A percentile compares a stretch with the other conserved stretches of the same genome.
Conservation (phyloP, 257 asterid species). For the Echites panduratus region DNA sequence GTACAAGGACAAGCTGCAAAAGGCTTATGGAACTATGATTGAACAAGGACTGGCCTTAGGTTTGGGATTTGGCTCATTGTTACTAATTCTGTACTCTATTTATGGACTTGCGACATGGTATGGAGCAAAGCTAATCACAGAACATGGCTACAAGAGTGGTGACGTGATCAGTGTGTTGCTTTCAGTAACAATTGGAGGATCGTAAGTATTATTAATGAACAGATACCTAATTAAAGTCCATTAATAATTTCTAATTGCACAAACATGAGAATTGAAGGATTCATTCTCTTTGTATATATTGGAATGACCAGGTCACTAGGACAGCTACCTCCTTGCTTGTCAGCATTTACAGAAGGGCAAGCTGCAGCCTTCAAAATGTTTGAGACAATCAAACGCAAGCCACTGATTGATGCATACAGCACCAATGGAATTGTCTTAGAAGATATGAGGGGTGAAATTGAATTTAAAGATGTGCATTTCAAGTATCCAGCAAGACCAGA, state of each 20-base stretch:
- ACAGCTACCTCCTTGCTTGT: constrained; percentile 47
- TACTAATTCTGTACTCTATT: constrained; percentile 29
- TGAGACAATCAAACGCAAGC: constrained; percentile 44
- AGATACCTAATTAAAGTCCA: no score
- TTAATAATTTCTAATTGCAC: neutral
- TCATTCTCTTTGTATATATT: neutral
- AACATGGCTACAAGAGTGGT: constrained; percentile 46
- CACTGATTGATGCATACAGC: constrained; percentile 44
- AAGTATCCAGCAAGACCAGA: constrained; percentile 71
- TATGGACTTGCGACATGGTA: constrained; percentile 64
- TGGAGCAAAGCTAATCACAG: constrained; percentile 45
- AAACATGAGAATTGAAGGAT: neutral
- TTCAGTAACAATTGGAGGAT: constrained; percentile 56
- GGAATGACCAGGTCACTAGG: constrained; percentile 44
- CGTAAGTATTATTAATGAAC: constrained; percentile 30
- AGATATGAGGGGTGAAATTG: constrained; percentile 55
- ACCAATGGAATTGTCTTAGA: constrained; percentile 36
- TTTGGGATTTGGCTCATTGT: constrained; percentile 39
- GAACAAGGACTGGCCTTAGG: constrained; percentile 57
- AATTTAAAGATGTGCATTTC: constrained; percentile 50
- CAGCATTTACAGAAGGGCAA: constrained; percentile 56
- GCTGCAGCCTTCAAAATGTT: constrained; percentile 63
- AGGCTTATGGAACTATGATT: constrained; percentile 35
- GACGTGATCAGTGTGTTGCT: constrained; percentile 42
- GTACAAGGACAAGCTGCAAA: constrained; percentile 38